Conservation (phyloP, 495 filamentous ascomycete species). For the Penicillium silybi region DNA sequence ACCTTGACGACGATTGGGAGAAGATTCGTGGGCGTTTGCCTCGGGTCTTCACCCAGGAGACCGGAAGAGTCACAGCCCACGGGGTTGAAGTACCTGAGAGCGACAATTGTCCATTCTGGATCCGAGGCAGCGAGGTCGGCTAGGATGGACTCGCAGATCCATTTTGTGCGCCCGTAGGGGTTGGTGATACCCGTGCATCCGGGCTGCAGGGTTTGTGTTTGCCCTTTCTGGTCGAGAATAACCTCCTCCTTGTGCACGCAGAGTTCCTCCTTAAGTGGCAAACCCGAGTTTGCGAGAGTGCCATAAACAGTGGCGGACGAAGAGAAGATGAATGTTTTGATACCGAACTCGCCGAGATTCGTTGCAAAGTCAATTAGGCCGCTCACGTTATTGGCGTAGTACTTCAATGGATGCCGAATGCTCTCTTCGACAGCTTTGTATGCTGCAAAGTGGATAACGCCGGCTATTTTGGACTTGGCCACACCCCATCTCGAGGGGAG, state of each 20-base stretch:
- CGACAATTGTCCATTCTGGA: conserved; percentile 57
- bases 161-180: conserved; percentile 64
- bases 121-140: conserved; percentile 56
- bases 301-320: conserved; percentile 66
- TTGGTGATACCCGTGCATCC: conserved; percentile 56
- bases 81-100: conserved; percentile 66
- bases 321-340: conserved; percentile 65
- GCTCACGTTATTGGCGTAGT: conserved; percentile 64
- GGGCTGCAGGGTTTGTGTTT: conserved; percentile 28
- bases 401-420: conserved; percentile 51
- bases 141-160: conserved; percentile 63
- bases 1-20: conserved; percentile 60
- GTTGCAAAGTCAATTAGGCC: conserved; percentile 58
- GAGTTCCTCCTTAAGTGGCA: conserved; percentile 56
- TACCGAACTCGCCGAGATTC: conserved; percentile 51
- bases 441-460: conserved; percentile 63
- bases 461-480: conserved; percentile 50
- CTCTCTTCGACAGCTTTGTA: conserved; percentile 55
- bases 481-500: conserved; percentile 32
- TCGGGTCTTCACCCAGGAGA: conserved; percentile 62
- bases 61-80: conserved; percentile 63
- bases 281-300: conserved; percentile 46
- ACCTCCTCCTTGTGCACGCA: conserved; percentile 52
- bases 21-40: conserved; percentile 58
- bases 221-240: conserved; percentile 27